Evolutionary conservation across 2,329 filamentous ascomycete genomes (phyloP).

Genomic region (Xylaria sp.): DNA sequence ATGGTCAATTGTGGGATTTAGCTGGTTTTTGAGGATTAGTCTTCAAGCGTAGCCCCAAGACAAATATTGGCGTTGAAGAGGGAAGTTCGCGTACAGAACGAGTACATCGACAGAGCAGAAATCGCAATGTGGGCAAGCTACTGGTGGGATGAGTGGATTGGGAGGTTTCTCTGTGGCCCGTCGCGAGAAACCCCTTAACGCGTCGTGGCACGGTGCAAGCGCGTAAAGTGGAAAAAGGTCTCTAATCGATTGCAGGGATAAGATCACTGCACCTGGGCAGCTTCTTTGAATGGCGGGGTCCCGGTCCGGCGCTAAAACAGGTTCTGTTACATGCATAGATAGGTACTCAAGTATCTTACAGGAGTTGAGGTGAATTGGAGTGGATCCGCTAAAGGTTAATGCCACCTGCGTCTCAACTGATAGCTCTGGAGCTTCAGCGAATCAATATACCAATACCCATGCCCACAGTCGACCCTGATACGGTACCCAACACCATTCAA

Average conservation of each 20-base stretch:
- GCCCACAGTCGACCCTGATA: conserved; percentile 2
- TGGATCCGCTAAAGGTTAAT: conserved; percentile 20
- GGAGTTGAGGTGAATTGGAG: neutral
- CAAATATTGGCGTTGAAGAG: conserved; percentile 9
- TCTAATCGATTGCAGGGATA: conserved; percentile 23
- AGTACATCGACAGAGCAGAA: neutral
- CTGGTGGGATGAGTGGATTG: conserved; percentile 24
- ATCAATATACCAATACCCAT: neutral
- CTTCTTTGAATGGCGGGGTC: conserved; percentile 25
- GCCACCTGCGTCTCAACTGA: conserved; percentile 24
- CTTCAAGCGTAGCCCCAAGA: neutral
- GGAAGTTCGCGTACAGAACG: conserved; percentile 4
- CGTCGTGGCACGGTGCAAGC: conserved; percentile 44
- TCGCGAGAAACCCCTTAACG: conserved; percentile 43
- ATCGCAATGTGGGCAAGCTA: neutral
- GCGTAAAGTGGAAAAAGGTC: conserved; percentile 50
- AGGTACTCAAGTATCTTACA: conserved; percentile 34
- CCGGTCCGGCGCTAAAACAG: conserved; percentile 31
- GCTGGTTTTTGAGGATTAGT: neutral
- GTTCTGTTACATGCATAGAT: neutral
- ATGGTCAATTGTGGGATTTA: conserved; percentile 53
- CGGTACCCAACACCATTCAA: conserved; percentile 6
- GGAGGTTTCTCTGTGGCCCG: conserved; percentile 9
- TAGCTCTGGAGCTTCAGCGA: conserved; percentile 4
- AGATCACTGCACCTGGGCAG: neutral